Percentiles rank a stretch among this genome's conserved stretches.
Evolutionary conservation across 495 filamentous ascomycete species (phyloP).

Genomic region (Penicillium macrosclerotiorum): DNA sequence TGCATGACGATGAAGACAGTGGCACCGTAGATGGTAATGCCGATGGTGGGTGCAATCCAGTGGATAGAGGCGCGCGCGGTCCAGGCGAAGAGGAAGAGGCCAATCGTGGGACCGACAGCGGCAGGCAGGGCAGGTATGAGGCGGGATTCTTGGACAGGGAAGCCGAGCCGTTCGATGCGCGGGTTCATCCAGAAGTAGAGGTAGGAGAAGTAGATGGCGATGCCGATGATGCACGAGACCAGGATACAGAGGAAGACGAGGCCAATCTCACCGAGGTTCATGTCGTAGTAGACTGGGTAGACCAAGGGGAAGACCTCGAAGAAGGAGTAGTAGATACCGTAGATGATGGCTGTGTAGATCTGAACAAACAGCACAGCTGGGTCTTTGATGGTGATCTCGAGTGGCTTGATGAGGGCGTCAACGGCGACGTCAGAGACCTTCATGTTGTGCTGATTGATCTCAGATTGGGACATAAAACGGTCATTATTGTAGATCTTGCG

Average conservation of each 20-base stretch:
- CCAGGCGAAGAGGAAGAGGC: constrained; percentile 65
- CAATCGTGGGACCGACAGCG: constrained; percentile 51
- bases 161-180: constrained; percentile 40
- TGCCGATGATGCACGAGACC: constrained; percentile 53
- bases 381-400: constrained; percentile 63
- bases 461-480: constrained; percentile 45
- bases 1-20: constrained; percentile 54
- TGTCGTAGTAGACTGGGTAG: constrained; percentile 60
- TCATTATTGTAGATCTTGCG: constrained; percentile 42
- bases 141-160: constrained; percentile 49
- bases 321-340: constrained; percentile 69
- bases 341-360: constrained; percentile 60
- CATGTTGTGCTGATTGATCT: constrained; percentile 52
- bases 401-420: constrained; percentile 60
- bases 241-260: constrained; percentile 64
- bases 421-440: constrained; percentile 44
- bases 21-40: constrained; percentile 53
- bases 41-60: constrained; percentile 63
- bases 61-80: constrained; percentile 53
- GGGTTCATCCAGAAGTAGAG: constrained; percentile 54
- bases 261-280: constrained; percentile 60
- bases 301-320: constrained; percentile 76
- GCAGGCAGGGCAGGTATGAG: constrained; percentile 58
- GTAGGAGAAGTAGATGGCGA: constrained; percentile 52
- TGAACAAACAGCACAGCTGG: constrained; percentile 62